Percentiles rank a stretch among this genome's conserved stretches.
These are phyloP conservation scores for Poa annua DNA, from an alignment of 176 grass and related monocot species.

Conservation along the genomic window DNA sequence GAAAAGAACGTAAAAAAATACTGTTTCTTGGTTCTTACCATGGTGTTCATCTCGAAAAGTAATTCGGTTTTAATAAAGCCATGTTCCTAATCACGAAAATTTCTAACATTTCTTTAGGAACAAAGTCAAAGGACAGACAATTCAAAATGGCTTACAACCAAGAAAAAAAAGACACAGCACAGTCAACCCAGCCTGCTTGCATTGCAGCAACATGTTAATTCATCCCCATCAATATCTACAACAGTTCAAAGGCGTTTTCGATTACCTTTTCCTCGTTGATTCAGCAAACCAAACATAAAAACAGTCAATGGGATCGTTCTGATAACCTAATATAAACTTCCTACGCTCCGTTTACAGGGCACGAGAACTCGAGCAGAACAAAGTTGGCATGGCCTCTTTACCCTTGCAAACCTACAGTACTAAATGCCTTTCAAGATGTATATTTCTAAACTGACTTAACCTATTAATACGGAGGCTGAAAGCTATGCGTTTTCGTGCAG, in stretches of 20 bases:
- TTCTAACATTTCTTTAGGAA: not conserved
- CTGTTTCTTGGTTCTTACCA: not conserved
- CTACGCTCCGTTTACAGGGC: not conserved
- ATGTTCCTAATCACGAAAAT: not conserved
- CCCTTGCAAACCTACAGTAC: too few relatives aligned
- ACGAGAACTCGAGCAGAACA: not conserved
- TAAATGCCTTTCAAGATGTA: too few relatives aligned
- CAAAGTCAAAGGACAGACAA: not conserved
- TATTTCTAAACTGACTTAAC: too few relatives aligned
- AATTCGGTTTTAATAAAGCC: not conserved
- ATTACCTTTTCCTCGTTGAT: not conserved
- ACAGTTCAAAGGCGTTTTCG: not conserved
- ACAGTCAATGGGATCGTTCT: not conserved
- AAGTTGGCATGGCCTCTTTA: not conserved
- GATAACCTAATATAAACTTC: not conserved
- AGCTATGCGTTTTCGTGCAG: not conserved
- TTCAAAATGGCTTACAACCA: slow-evolving; percentile 3
- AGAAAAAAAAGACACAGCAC: not conserved
- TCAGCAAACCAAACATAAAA: slow-evolving; percentile 13
- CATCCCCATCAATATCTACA: not conserved
- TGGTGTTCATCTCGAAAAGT: not conserved
- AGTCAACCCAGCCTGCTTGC: too few relatives aligned
- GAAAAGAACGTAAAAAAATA: not conserved
- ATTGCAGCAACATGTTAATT: not conserved
- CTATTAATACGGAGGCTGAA: not conserved